Conservation (phyloP, 2,329 filamentous ascomycete species). For the Microcyclospora pomicola region DNA sequence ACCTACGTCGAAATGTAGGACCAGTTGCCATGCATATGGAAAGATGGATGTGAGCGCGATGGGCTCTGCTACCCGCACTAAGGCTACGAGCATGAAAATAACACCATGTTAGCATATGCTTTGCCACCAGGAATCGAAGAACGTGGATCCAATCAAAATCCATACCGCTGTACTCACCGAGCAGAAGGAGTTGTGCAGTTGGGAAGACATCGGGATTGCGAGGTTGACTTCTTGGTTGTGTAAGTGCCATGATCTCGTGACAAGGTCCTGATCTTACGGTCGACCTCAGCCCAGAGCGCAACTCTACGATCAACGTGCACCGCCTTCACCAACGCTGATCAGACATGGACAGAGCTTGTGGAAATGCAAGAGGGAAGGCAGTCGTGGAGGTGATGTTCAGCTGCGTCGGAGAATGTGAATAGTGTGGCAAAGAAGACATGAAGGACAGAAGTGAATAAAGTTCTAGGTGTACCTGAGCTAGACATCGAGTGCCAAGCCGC, state of each 20-base stretch:
- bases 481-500: too few relatives aligned
- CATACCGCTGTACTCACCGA: conserved; percentile 45
- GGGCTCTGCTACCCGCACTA: conserved; percentile 83
- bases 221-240: conserved; percentile 35
- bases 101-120: conserved; percentile 1
- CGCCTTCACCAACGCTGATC: too few relatives aligned
- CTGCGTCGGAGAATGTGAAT: too few relatives aligned
- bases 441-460: too few relatives aligned
- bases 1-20: conserved; percentile 62
- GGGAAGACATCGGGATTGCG: conserved; percentile 65
- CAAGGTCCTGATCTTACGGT: conserved; percentile 10
- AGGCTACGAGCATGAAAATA: conserved; percentile 41
- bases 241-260: conserved; percentile 41
- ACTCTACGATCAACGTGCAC: too few relatives aligned
- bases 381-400: too few relatives aligned
- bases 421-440: too few relatives aligned
- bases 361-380: too few relatives aligned
- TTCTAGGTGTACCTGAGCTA: too few relatives aligned
- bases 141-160: background rate
- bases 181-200: conserved; percentile 63
- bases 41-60: conserved; percentile 89
- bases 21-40: conserved; percentile 76
- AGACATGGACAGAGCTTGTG: too few relatives aligned
- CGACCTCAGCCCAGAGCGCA: background rate
- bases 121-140: background rate